phyloP scores from a whole-genome alignment of 2,329 filamentous ascomycete species.

The Penicillium sp. region DNA sequence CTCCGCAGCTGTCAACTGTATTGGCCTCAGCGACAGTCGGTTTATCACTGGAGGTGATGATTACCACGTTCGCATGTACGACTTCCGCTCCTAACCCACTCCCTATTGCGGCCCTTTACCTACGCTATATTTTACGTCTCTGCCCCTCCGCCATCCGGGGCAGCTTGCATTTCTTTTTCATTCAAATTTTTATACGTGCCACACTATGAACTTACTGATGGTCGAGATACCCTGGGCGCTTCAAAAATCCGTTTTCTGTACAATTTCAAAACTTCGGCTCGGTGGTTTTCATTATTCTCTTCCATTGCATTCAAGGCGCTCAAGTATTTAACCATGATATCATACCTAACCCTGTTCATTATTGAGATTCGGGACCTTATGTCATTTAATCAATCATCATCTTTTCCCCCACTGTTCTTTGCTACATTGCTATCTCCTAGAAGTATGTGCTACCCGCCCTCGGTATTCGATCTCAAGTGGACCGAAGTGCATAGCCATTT shows the following conservation, averaged over 20 bases:
- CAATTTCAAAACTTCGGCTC: constrained; percentile 1
- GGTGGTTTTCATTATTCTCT: background rate
- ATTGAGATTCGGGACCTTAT: background rate
- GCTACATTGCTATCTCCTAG: too few species aligned
- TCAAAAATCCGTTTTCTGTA: constrained; percentile 5
- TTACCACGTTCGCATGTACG: constrained; percentile 84
- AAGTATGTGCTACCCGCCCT: too few species aligned
- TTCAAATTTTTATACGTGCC: constrained; percentile 1
- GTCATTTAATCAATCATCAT: background rate
- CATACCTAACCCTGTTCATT: background rate
- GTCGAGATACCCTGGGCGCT: constrained; percentile 27
- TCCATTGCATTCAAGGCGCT: constrained; percentile 7
- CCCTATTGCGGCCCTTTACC: background rate
- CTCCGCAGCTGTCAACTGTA: constrained; percentile 87
- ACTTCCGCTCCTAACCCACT: constrained; percentile 57
- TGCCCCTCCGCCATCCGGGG: constrained; percentile 9
- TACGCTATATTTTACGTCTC: background rate
- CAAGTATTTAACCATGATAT: background rate
- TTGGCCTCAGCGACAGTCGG: constrained; percentile 84
- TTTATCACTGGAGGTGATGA: constrained; percentile 94
- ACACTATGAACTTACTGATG: constrained; percentile 15
- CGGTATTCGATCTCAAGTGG: too few species aligned
- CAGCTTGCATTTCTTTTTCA: background rate
- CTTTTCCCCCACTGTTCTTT: too few species aligned
- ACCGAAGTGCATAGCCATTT: too few species aligned